Conservation (phyloP, 1,284 basidiomycete species). For the Calocybe gambosa region DNA sequence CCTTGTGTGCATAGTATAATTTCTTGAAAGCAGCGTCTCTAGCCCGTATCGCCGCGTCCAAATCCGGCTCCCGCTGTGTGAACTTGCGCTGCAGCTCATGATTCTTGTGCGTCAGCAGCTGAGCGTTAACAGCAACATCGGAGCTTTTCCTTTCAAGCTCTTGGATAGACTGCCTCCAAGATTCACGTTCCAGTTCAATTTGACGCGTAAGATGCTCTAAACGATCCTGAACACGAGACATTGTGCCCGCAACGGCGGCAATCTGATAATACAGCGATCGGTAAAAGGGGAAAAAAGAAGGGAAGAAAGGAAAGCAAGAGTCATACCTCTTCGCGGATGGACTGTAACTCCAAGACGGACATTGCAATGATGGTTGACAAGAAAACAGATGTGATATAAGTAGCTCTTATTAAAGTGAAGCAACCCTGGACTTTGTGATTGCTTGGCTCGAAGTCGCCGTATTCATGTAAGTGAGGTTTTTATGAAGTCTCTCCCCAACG, state of each 20-base stretch:
- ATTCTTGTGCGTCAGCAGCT: slow-evolving; percentile 24
- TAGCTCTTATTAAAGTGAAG: background rate
- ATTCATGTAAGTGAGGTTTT: too few species aligned
- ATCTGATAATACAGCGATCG: slow-evolving; percentile 14
- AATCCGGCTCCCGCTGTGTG: slow-evolving; percentile 20
- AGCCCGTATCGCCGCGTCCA: slow-evolving; percentile 24
- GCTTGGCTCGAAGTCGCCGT: slow-evolving; percentile 5
- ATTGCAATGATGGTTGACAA: slow-evolving; percentile 4
- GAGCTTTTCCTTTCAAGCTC: slow-evolving; percentile 26
- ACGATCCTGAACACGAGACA: slow-evolving; percentile 21
- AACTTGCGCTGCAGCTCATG: slow-evolving; percentile 23
- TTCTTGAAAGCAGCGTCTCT: slow-evolving; percentile 30
- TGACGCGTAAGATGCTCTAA: slow-evolving; percentile 17
- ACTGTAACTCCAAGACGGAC: background rate
- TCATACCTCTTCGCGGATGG: slow-evolving; percentile 17
- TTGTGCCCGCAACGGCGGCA: slow-evolving; percentile 14
- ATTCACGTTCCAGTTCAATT: slow-evolving; percentile 18
- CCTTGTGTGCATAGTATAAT: slow-evolving; percentile 30
- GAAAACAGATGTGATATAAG: background rate
- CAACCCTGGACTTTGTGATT: slow-evolving; percentile 9
- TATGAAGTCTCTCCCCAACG: background rate
- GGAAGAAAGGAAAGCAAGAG: background rate
- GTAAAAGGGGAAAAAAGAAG: slow-evolving; percentile 1
- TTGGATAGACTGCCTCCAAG: slow-evolving; percentile 21
- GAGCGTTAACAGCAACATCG: slow-evolving; percentile 19